Base-by-base conservation (phyloP, 1,284 basidiomycete genomes). In the Trametes hirsuta region DNA sequence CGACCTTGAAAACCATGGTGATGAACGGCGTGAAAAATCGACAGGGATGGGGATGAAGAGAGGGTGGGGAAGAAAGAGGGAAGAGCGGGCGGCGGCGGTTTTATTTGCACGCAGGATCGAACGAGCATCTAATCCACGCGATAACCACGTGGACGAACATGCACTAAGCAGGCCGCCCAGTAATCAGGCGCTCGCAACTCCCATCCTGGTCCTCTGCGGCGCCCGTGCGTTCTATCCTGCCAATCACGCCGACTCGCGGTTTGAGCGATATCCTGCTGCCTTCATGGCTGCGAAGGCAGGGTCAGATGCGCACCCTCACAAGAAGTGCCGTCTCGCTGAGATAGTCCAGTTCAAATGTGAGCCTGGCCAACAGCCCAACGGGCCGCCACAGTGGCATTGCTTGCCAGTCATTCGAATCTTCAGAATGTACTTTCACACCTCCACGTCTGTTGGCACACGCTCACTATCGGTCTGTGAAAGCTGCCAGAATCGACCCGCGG, bases 1-100 rank as follows among this genome's bases (percentile, higher is more conserved):
- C 84, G 68, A 93, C 91, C 77, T 93, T 93, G 88, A 80, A 92
- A 69, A 86, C 84, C 91, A 93, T 93, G 75, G 63, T 59, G 62
- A 51, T 71, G 30, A 60, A 58, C 64, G 55, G 66, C 58, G 54
- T 62, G 63, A 67, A 62, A 69, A 59, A 66, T 61, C 70, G 71
- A 57, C 69, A 68, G 66, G 62, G 64, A 68, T 68, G 71, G 58
- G 66, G 54, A 68, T 57, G 57, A 56, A 64, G 68, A 53, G 75
- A 74, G 74, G 72, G 70, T 73, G 71, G 74, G 69, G 69, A 69
- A 69, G 65, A 71, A 67, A 68, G 72, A 73, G 74, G 69, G 64
- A 53, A 34, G 50, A 25, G 69, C 69, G 52, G 65, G 66, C 73
- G 72, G 49, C 49, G 42, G 55, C 55, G 24, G 75, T 77, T 78